Evolutionary conservation across 352 stramenopile species (phyloP), one percentile per base, ranked within the genome.

Genomic region (Pythium aphanidermatum): DNA sequence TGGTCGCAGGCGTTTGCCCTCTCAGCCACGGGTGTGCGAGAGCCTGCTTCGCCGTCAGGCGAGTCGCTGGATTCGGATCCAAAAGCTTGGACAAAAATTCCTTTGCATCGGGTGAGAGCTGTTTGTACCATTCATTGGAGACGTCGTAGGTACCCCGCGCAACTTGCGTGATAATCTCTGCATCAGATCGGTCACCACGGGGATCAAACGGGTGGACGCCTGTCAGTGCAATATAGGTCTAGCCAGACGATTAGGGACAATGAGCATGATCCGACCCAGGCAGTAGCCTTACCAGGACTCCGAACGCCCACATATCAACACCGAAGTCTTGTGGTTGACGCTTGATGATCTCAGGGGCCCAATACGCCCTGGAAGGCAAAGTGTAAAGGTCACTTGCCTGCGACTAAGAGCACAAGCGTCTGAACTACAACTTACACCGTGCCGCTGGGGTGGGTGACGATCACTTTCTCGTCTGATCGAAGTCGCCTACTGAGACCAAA

Each of bases 281-380:
- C 20, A 10, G 7, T 9, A 14, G n/a, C 8, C 49, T 10, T 57
- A 86, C 74, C 61, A 91, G 40, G 14, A 87, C 72, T 8, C 79
- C 79, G 46, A 91, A 88, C 3, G 79, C 73, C 75, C 73, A 91
- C 75, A 87, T 88, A 34, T 91, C 79, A 20, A 86, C 75, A 11
- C 60, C 63, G 52, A 81, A 74, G 48, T 85, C 74, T 46, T 87
- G 76, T 30, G 79, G 79, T 30, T 76, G 65, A 1, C 63, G 52
- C 30, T 58, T 76, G 48, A 91, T 83, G 38, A 91, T 86, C 59
- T 91, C 78, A 21, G 78, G 78, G 12, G 78, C 74, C 78, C 75
- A 91, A 42, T 88, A 91, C 16, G 74, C 75, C 19, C 75, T 91
- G 45, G 4, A 33, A 50, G 12, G 2, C 20, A 19, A 16, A 62